These are phyloP conservation scores for Plantago lanceolata DNA, from an alignment of 305 asterid genomes.

Conservation along the genomic window DNA sequence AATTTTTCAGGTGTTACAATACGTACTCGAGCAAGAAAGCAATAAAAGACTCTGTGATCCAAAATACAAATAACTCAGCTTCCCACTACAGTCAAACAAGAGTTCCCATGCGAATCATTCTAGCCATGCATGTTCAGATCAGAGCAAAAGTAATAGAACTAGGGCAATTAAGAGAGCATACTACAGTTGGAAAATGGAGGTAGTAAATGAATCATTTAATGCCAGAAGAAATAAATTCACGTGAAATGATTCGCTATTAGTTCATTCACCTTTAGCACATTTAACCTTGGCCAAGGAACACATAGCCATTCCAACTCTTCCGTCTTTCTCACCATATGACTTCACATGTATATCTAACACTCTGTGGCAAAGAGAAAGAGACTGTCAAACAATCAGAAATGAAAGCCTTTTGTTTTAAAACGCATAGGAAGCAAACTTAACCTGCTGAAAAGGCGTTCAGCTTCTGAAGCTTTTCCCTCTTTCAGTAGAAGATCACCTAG, in stretches of 20 bases:
- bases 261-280: constrained; percentile 70
- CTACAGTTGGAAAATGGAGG: background rate
- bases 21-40: too few species aligned
- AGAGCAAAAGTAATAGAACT: background rate
- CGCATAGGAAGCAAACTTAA: constrained; percentile 20
- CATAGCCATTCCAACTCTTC: constrained; percentile 78
- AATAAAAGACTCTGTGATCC: too few species aligned
- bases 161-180: background rate
- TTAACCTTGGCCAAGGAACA: constrained; percentile 77
- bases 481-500: constrained; percentile 66
- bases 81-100: too few species aligned
- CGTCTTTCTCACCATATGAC: constrained; percentile 70
- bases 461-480: constrained; percentile 63
- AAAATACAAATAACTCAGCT: too few species aligned
- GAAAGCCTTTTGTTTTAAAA: constrained; percentile 8
- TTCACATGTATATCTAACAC: constrained; percentile 47
- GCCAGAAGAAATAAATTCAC: constrained; percentile 13
- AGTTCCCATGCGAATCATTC: too few species aligned
- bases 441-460: constrained; percentile 64
- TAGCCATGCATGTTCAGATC: background rate
- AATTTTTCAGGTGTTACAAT: too few species aligned
- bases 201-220: constrained; percentile 6
- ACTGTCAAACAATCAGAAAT: constrained; percentile 18
- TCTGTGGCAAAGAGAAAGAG: constrained; percentile 36
- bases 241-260: background rate